Percentiles rank a stretch among this genome's conserved stretches.
These are phyloP conservation scores for Fraxinus latifolia DNA, from an alignment of 305 asterid genomes.

Conservation along the genomic window DNA sequence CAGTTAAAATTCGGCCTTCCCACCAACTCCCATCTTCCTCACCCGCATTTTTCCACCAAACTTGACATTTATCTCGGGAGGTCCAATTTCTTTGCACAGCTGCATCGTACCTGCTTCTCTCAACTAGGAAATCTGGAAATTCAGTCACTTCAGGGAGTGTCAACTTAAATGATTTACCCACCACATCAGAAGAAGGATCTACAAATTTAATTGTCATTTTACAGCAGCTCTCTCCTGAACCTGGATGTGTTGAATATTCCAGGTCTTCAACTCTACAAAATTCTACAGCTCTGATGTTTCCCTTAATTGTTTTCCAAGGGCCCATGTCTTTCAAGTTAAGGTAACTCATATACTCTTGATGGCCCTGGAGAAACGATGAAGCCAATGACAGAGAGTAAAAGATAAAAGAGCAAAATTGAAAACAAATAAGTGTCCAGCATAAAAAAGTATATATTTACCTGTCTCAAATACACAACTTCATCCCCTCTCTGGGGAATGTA, in stretches of 20 bases:
- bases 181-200: conserved; percentile 63
- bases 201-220: conserved; percentile 72
- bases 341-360: conserved; percentile 65
- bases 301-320: conserved; percentile 72
- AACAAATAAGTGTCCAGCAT: background rate
- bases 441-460: conserved; percentile 45
- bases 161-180: conserved; percentile 67
- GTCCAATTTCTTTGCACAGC: conserved; percentile 83
- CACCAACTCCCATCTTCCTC: conserved; percentile 90
- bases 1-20: conserved; percentile 75
- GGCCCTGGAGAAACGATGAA: conserved; percentile 62
- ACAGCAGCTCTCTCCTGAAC: conserved; percentile 98
- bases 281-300: conserved; percentile 71
- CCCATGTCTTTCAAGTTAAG: conserved; percentile 46
- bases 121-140: conserved; percentile 93
- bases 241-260: conserved; percentile 69
- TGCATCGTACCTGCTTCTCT: conserved; percentile 78
- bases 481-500: conserved; percentile 90
- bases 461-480: conserved; percentile 81
- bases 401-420: conserved; percentile 12
- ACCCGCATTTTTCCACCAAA: conserved; percentile 93
- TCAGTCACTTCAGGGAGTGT: conserved; percentile 81
- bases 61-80: conserved; percentile 73
- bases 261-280: conserved; percentile 73
- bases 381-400: conserved; percentile 5